Evolutionary conservation across 2,329 filamentous ascomycete genomes (phyloP), one percentile per base, ranked within the genome.

Genomic region (Fusarium fujikuroi): DNA sequence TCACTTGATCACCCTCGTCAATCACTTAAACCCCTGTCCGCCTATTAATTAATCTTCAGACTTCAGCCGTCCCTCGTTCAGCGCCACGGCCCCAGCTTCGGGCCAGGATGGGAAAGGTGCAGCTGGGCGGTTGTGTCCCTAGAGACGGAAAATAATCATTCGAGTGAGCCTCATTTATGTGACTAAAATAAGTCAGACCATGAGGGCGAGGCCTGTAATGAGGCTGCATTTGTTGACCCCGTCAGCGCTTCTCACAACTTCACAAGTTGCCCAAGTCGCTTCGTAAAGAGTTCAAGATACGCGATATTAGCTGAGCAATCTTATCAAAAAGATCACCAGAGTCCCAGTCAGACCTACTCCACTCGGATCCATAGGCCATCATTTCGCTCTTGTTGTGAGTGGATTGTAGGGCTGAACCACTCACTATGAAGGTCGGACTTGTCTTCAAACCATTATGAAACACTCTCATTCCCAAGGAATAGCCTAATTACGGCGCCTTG

Each of bases 341-440:
- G 49, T 64, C 62, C 63, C 40, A 59, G 43, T 67, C 25, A 46
- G 30, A 43, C 59, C 46, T 54, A 39, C 59, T 49, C 39, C 59
- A 52, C 59, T 52, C 52, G 14, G 37, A 30, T 23, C 42, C 62
- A 61, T 56, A 23, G 40, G 47, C 30, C 34, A 54, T 30, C 30
- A 54, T 62, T 39, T 62, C 52, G 47, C 49, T 37, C 32, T 32
- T 52, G 37, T 32, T 52, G 37, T 56, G 54, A 58, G 70, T 70
- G 57, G 66, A 56, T 46, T 70, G 53, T 73, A 73, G 70, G 70
- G 70, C 70, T 73, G 70, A 73, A 54, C 21, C 46, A 58, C 53
- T 65, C 21, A 54, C 25, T 42, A 46, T 28, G 37, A 28, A 40
- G 25, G 18, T 36, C 18, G 18, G 37, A 34, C 14, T 49, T 23